These are phyloP conservation scores for Yarrowia deformans DNA, from an alignment of 805 yeast species.

Conservation along the genomic window DNA sequence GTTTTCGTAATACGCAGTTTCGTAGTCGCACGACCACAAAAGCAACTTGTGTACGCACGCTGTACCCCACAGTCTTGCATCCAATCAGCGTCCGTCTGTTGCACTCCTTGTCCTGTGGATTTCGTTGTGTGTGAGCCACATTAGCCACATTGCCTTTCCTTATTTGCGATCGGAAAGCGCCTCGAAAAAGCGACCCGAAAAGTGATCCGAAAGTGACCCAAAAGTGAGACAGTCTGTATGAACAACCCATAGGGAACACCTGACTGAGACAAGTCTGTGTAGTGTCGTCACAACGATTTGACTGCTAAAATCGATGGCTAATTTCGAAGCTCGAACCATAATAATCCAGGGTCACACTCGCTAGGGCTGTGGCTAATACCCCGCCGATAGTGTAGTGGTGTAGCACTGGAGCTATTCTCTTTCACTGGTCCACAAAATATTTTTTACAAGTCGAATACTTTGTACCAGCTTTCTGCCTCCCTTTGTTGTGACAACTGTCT, in stretches of 20 bases:
- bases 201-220: too few species aligned
- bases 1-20: too few species aligned
- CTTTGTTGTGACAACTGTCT: too few species aligned
- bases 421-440: too few species aligned
- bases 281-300: too few species aligned
- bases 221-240: not conserved
- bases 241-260: too few species aligned
- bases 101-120: not conserved
- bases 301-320: too few species aligned
- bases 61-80: not conserved
- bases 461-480: not conserved
- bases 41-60: too few species aligned
- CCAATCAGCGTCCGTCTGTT: not conserved
- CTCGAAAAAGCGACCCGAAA: not conserved
- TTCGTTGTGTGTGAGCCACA: not conserved
- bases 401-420: too few species aligned
- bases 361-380: conserved; percentile 13
- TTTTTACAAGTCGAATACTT: not conserved
- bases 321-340: not conserved
- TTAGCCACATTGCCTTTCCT: not conserved
- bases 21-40: too few species aligned
- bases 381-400: not conserved
- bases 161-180: conserved; percentile 6
- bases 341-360: not conserved
- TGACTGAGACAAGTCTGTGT: not conserved